Percentiles rank a stretch among this genome's conserved stretches.
These are phyloP conservation scores for Arachis hypogaea DNA, from an alignment of 306 rosid species.

Conservation along the genomic window DNA sequence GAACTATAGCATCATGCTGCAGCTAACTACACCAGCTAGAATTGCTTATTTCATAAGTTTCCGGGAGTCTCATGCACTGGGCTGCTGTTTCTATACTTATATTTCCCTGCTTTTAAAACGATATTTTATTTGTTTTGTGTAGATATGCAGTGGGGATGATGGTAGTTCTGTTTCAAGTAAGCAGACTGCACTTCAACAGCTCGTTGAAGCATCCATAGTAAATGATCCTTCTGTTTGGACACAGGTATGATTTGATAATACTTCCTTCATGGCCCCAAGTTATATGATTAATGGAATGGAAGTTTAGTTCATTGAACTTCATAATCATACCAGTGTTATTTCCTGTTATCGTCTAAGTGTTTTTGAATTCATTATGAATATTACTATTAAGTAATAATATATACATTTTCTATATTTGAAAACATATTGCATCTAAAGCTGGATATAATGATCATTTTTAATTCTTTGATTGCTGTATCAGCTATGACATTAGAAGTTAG, in stretches of 20 bases:
- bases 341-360: not conserved
- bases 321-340: not conserved
- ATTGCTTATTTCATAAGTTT: not conserved
- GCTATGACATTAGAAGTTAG: slow-evolving; percentile 9
- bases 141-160: slow-evolving; percentile 76
- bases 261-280: slow-evolving; percentile 25
- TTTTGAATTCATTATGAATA: too few relatives aligned
- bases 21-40: slow-evolving; percentile 3
- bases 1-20: slow-evolving; percentile 1
- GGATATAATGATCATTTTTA: slow-evolving; percentile 14
- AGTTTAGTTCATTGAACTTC: slow-evolving; percentile 18
- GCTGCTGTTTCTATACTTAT: slow-evolving; percentile 7
- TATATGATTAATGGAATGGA: slow-evolving; percentile 21
- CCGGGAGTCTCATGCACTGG: not conserved
- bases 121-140: slow-evolving; percentile 32
- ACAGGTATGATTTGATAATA: slow-evolving; percentile 58
- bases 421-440: not conserved
- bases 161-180: slow-evolving; percentile 68
- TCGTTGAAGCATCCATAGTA: slow-evolving; percentile 73
- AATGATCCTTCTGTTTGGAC: slow-evolving; percentile 85
- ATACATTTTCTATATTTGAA: too few relatives aligned
- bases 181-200: slow-evolving; percentile 78
- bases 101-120: slow-evolving; percentile 30
- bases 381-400: too few relatives aligned
- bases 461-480: slow-evolving; percentile 27